These are phyloP conservation scores for Beauveria medogensis DNA, from an alignment of 2,329 filamentous ascomycete genomes.

Conservation along the genomic window DNA sequence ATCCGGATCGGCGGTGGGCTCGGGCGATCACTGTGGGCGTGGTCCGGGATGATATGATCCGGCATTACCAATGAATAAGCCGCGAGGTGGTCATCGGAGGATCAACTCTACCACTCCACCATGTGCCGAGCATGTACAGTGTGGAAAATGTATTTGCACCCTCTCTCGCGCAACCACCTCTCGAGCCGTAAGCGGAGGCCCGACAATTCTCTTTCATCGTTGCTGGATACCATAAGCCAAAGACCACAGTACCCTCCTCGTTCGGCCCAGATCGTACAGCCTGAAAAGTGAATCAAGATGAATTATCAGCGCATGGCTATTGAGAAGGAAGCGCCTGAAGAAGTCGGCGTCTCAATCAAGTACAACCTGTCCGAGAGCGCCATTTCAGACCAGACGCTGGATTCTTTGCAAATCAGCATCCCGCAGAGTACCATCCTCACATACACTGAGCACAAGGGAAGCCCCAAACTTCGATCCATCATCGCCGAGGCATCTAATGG, in stretches of 20 bases:
- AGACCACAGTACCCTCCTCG: not conserved
- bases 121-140: not conserved
- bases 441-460: slow-evolving; percentile 9
- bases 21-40: not conserved
- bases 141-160: not conserved
- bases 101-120: not conserved
- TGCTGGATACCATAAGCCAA: not conserved
- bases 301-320: slow-evolving; percentile 19
- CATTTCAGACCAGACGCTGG: slow-evolving; percentile 17
- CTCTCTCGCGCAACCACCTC: not conserved
- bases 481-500: slow-evolving; percentile 12
- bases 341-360: slow-evolving; percentile 17
- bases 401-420: slow-evolving; percentile 11
- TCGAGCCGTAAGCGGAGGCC: not conserved
- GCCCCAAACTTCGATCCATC: slow-evolving; percentile 12
- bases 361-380: slow-evolving; percentile 20
- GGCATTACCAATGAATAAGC: not conserved
- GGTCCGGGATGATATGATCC: no score
- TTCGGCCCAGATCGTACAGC: not conserved
- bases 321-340: slow-evolving; percentile 19
- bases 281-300: slow-evolving; percentile 11
- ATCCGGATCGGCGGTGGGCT: not conserved
- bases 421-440: not conserved
- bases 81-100: no score
- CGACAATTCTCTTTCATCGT: not conserved